Conservation (phyloP, 148 eudicot genomes). For the Cornus kousa region DNA sequence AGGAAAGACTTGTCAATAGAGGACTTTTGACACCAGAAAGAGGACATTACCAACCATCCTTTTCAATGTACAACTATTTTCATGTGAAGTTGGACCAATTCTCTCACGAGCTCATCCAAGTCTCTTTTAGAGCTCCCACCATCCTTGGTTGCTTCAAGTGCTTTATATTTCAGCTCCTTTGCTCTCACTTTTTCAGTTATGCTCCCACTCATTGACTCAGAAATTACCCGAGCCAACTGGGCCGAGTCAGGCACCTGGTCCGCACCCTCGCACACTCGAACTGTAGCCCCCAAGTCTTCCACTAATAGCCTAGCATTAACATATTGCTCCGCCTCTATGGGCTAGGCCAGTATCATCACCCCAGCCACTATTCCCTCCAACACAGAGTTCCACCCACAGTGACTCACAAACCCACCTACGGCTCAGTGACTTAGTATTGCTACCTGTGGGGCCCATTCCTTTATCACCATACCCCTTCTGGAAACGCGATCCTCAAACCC, state of each 20-base stretch:
- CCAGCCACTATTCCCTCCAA: slow-evolving; percentile 53
- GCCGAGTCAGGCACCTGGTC: slow-evolving; percentile 50
- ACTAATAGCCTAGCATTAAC: slow-evolving; percentile 47
- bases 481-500: slow-evolving; percentile 37
- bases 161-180: slow-evolving; percentile 36
- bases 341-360: slow-evolving; percentile 62
- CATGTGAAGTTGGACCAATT: slow-evolving; percentile 20
- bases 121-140: slow-evolving; percentile 45
- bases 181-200: slow-evolving; percentile 33
- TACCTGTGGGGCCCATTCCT: slow-evolving; percentile 60
- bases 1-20: no score
- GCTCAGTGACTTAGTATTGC: slow-evolving; percentile 52
- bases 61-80: background rate
- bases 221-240: slow-evolving; percentile 34
- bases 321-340: slow-evolving; percentile 74
- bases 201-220: slow-evolving; percentile 29
- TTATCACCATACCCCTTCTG: slow-evolving; percentile 36
- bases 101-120: slow-evolving; percentile 37
- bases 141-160: slow-evolving; percentile 32
- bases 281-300: slow-evolving; percentile 40
- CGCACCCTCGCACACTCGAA: slow-evolving; percentile 37
- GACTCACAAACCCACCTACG: slow-evolving; percentile 56
- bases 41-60: no score
- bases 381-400: slow-evolving; percentile 72
- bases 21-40: no score